Percentiles rank a stretch among this genome's conserved stretches.
Evolutionary conservation across 179 eudicot genomes (phyloP).

Genomic region (Silene vulgaris): DNA sequence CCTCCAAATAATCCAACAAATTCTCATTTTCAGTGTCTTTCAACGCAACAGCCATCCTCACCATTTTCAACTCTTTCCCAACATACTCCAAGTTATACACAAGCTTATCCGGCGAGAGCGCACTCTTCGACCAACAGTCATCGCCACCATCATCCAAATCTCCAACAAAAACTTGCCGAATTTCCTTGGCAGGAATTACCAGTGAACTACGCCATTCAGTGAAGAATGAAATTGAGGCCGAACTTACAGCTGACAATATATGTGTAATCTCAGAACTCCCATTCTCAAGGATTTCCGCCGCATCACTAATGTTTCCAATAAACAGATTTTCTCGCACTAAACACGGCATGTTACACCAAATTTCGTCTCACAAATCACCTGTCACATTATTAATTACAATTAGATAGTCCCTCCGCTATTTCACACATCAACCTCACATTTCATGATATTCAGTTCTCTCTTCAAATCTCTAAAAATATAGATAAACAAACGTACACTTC

Average conservation of each 20-base stretch:
- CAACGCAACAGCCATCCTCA: constrained; percentile 87
- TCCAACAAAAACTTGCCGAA: constrained; percentile 57
- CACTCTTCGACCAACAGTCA: constrained; percentile 24
- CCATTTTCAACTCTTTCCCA: constrained; percentile 74
- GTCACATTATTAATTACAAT: not conserved
- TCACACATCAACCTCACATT: not conserved
- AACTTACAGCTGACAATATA: constrained; percentile 64
- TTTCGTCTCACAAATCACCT: constrained; percentile 11
- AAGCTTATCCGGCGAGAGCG: constrained; percentile 50
- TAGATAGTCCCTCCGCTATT: not conserved
- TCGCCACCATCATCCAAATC: constrained; percentile 30
- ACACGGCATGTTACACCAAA: constrained; percentile 26
- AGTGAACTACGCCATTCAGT: constrained; percentile 61
- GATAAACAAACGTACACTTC: not conserved
- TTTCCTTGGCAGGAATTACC: constrained; percentile 59
- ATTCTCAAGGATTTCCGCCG: constrained; percentile 62
- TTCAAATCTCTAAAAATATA: not conserved
- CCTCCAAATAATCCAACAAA: constrained; percentile 87
- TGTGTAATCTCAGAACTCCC: constrained; percentile 58
- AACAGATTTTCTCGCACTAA: constrained; percentile 66
- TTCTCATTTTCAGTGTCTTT: constrained; percentile 84
- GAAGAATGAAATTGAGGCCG: constrained; percentile 79
- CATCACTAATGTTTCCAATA: constrained; percentile 65
- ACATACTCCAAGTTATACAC: constrained; percentile 69
- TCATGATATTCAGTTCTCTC: not conserved